Base-by-base conservation (phyloP, 805 yeast genomes). In the Pichia gijzeniarum region DNA sequence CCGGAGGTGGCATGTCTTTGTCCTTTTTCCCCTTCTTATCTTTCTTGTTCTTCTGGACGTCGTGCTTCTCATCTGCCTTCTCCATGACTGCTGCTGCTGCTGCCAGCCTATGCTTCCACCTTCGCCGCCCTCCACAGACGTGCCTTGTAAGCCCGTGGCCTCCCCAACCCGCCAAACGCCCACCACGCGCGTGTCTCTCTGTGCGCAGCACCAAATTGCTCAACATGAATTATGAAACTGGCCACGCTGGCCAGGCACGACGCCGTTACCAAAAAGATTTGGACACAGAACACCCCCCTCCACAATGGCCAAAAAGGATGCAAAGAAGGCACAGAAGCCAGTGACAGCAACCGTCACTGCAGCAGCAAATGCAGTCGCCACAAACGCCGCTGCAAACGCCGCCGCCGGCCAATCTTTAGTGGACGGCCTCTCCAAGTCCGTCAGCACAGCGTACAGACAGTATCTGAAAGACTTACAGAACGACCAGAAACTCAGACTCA, bases 401-500 rank as follows among this genome's bases (percentile, higher is more conserved):
- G 41, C 41, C 6, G 3, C 35, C 13, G 40, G 30, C 27, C 34
- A 33, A 13, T 27, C 48, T 17, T 17, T 42, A 19, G 17, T 38
- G 5, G 46, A 42, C 14, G 49, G 43, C 22, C 14, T 47, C 5
- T 18, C 32, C 10, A 38, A 43, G 10, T 47, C 49, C 18, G 38
- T 47, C 12, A 31, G 17, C 13, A 14, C 47, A 20, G 43, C 49
- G 17, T 32, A 39, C 25, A 35, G 19, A 35, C 49, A 47, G 27
- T 47, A 48, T 18, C 32, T 30, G 18, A 50, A 59, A 13, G 62
- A 64, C 18, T 48, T 65, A 5, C 60, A 49, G 9, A 47, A 43
- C 8, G 52, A 71, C 53, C 67, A 63, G 32, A 68, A 79, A 47
- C 63, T 82, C 47, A 74, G 78, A 62, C 70, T 88, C 42, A 83